A percentile compares a stretch with the other conserved stretches of the same genome.
phyloP scores from a whole-genome alignment of 192 early-diverging fungal genomes.

The Allomyces macrogynus region DNA sequence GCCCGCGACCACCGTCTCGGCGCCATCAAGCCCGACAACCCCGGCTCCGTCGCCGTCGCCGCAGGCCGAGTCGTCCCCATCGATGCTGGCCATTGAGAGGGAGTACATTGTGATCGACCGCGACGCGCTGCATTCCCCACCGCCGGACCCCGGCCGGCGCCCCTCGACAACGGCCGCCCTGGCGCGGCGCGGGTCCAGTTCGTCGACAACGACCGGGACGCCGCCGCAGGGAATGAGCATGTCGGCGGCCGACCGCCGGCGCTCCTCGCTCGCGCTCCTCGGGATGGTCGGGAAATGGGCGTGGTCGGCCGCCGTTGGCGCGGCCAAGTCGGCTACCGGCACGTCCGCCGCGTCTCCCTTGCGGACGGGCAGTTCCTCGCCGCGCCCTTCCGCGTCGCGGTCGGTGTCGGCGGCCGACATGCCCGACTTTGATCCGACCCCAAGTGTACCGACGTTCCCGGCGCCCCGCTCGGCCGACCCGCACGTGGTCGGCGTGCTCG shows the following conservation, averaged over 20 bases:
- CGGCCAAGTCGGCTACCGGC: not conserved
- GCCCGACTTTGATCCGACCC: not conserved
- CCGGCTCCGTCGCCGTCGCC: not conserved
- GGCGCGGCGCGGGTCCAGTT: no score
- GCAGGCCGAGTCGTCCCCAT: slow-evolving; percentile 1
- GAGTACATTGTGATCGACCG: slow-evolving; percentile 55
- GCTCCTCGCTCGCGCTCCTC: not conserved
- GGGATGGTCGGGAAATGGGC: not conserved
- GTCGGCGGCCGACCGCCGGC: not conserved
- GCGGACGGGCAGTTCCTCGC: not conserved
- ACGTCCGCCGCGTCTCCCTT: not conserved
- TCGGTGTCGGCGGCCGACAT: not conserved
- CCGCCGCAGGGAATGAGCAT: no score
- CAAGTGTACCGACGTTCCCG: not conserved
- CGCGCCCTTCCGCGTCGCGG: not conserved
- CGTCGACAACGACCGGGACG: no score
- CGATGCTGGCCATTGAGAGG: slow-evolving; percentile 28
- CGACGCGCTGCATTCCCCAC: not conserved
- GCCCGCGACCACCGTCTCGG: slow-evolving; percentile 3
- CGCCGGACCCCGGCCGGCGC: not conserved
- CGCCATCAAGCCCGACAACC: slow-evolving; percentile 3
- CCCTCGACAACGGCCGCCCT: no score
- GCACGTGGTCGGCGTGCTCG: not conserved
- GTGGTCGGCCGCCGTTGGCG: not conserved
- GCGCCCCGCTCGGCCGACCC: not conserved